These are phyloP conservation scores for Farysia itapuensis DNA, from an alignment of 1,284 basidiomycete genomes.

Conservation along the genomic window DNA sequence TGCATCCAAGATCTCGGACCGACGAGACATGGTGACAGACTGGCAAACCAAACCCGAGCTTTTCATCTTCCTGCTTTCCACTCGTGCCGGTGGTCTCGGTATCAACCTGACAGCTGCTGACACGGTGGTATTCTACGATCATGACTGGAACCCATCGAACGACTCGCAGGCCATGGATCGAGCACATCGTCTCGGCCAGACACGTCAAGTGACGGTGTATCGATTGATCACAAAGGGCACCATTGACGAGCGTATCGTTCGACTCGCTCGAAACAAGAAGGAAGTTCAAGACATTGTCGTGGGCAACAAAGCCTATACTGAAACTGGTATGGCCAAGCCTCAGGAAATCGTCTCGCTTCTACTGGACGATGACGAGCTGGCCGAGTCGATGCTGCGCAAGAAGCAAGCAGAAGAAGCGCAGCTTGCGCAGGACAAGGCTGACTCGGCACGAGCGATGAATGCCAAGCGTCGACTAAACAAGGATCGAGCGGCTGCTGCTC, in stretches of 20 bases:
- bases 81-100: slow-evolving; percentile 92
- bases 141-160: slow-evolving; percentile 94
- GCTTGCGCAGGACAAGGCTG: slow-evolving; percentile 54
- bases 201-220: slow-evolving; percentile 97
- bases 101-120: slow-evolving; percentile 94
- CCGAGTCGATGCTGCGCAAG: slow-evolving; percentile 57
- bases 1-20: slow-evolving; percentile 89
- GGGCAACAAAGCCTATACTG: slow-evolving; percentile 78
- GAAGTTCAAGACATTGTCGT: slow-evolving; percentile 91
- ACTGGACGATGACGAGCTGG: slow-evolving; percentile 81
- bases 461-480: slow-evolving; percentile 49
- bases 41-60: slow-evolving; percentile 89
- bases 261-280: slow-evolving; percentile 58
- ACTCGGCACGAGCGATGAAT: slow-evolving; percentile 52
- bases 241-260: slow-evolving; percentile 97
- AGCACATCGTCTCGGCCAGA: slow-evolving; percentile 97
- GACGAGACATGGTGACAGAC: slow-evolving; percentile 98
- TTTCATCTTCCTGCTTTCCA: slow-evolving; percentile 72
- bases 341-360: slow-evolving; percentile 96
- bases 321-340: slow-evolving; percentile 74
- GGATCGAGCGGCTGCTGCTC: slow-evolving; percentile 33
- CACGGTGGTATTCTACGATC: slow-evolving; percentile 97
- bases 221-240: slow-evolving; percentile 94
- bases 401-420: slow-evolving; percentile 59
- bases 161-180: slow-evolving; percentile 99